Evolutionary conservation across 768 basidiomycete species (phyloP).

Genomic region (Coprinopsis strossmayeri): DNA sequence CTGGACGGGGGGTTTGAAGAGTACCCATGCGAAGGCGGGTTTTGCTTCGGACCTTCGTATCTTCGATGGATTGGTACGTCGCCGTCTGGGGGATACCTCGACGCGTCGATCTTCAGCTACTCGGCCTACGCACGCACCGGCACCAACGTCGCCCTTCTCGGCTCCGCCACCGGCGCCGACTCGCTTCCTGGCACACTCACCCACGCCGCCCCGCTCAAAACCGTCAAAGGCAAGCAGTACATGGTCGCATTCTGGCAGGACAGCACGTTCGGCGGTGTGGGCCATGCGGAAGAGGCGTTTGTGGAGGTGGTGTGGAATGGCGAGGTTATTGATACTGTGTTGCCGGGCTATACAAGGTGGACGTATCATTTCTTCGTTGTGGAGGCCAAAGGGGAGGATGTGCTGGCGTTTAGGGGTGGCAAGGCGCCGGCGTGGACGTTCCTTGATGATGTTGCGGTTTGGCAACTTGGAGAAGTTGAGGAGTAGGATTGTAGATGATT

Average conservation of each 20-base stretch:
- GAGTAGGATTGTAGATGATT: no score
- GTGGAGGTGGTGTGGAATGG: constrained; percentile 38
- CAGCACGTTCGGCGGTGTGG: constrained; percentile 26
- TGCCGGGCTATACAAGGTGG: constrained; percentile 28
- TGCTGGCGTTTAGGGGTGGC: constrained; percentile 32
- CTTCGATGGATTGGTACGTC: constrained; percentile 32
- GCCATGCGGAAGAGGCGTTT: constrained; percentile 24
- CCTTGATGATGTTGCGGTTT: constrained; percentile 33
- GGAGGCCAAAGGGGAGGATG: constrained; percentile 25
- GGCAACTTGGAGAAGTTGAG: not conserved
- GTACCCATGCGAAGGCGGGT: constrained; percentile 26
- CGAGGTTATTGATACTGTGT: constrained; percentile 20
- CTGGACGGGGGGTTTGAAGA: constrained; percentile 37
- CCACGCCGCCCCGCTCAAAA: constrained; percentile 22
- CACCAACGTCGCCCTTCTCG: constrained; percentile 30
- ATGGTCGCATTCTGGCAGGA: constrained; percentile 32
- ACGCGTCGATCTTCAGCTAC: constrained; percentile 37
- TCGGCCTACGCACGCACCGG: constrained; percentile 32
- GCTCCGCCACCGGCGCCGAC: constrained; percentile 31
- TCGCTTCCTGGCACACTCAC: constrained; percentile 29
- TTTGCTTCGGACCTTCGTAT: constrained; percentile 31
- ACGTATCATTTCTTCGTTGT: constrained; percentile 26
- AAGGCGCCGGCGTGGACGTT: constrained; percentile 39
- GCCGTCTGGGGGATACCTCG: constrained; percentile 25
- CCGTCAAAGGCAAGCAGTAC: constrained; percentile 28